These are phyloP conservation scores for Monosporozyma solicola DNA, from an alignment of 805 yeast genomes.

Conservation along the genomic window DNA sequence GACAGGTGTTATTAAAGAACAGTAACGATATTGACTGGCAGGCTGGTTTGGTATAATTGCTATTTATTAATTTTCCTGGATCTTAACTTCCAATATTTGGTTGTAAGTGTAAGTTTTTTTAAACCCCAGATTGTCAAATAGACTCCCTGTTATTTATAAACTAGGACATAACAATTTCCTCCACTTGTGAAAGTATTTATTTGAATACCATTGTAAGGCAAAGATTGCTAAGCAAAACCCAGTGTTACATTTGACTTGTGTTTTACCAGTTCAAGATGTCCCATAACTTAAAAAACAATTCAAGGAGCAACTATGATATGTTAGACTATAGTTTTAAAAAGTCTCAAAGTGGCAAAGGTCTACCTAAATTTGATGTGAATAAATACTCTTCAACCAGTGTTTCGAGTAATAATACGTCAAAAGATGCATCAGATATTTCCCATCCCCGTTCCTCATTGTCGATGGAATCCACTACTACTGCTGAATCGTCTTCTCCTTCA, in stretches of 20 bases:
- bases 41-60: not conserved
- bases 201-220: not conserved
- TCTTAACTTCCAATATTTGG: not conserved
- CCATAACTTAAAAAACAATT: not conserved
- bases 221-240: not conserved
- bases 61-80: not conserved
- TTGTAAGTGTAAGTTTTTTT: not conserved
- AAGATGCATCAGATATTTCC: not conserved
- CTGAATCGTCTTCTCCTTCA: not conserved
- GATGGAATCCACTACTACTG: not conserved
- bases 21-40: not conserved
- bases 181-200: not conserved
- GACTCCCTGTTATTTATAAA: not conserved
- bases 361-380: not conserved
- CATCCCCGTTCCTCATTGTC: not conserved
- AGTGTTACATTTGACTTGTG: not conserved
- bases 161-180: not conserved
- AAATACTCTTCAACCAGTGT: not conserved
- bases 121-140: not conserved
- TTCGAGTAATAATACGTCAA: not conserved
- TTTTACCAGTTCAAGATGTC: not conserved
- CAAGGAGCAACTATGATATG: not conserved
- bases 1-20: not conserved
- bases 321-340: not conserved
- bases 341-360: not conserved